Base-by-base conservation (phyloP, 2,329 filamentous ascomycete genomes). In the Fusarium odoratissimum region DNA sequence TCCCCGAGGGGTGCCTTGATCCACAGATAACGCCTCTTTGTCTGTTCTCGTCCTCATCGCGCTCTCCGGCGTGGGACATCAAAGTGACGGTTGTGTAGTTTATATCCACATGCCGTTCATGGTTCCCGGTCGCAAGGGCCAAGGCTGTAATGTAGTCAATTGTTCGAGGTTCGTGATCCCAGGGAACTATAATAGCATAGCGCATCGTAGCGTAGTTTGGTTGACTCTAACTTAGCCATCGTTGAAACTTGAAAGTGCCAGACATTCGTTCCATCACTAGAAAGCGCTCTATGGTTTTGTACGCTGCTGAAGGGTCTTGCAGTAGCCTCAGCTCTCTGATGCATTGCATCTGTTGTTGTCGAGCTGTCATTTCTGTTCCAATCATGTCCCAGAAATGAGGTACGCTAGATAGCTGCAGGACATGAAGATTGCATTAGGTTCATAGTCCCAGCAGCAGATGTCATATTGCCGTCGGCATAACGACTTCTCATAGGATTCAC, bases 361-460 rank as follows among this genome's bases (percentile, higher is more conserved):
- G 35, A 49, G n/a, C 30, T 28, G 31, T 63, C 51, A 41, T 45
- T 44, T 37, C 28, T 48, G 35, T 64, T 54, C 52, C 41, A 59
- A 49, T 41, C 51, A 46, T 42, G 44, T 35, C 51, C 64, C 41
- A 45, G 25, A 35, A 58, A 35, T 35, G 46, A 48, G 42, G 46
- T 42, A 49, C 59, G 63, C 66, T 52, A 65, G 55, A 35, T 25
- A 57, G 55, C 67, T 77, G 73, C 75, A 76, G 67, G 60, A 75
- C 75, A 75, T 75, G 55, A 56, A 60, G 37, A 64, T 73, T 69
- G 75, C 75, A 75, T 72, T 66, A 63, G 74, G 60, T 44, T 54
- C 48, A 41, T 30, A 51, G 55, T 63, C 55, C 30, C 48, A 66
- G 37, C 31, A 38, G 33, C 49, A 40, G 23, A 28, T 70, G 37